Conservation (phyloP, 2,329 filamentous ascomycete species). For the Huntiella savannae region DNA sequence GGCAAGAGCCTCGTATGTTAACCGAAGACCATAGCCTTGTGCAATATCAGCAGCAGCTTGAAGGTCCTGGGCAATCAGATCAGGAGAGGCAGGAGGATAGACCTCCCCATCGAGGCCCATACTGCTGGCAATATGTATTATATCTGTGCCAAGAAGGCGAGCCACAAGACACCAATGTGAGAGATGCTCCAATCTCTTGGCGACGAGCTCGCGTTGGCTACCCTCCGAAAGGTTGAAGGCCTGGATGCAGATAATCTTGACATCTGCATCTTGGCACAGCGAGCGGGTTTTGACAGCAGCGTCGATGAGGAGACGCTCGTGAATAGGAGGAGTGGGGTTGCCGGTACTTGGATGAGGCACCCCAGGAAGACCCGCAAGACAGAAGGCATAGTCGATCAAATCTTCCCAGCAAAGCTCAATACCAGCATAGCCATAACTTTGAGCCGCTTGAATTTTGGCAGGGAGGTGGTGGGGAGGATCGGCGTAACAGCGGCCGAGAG, state of each 20-base stretch:
- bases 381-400: constrained; percentile 28
- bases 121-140: constrained; percentile 56
- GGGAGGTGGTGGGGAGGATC: constrained; percentile 50
- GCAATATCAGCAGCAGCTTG: constrained; percentile 49
- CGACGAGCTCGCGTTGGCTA: constrained; percentile 38
- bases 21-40: constrained; percentile 35
- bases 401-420: constrained; percentile 69
- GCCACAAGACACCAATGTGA: constrained; percentile 51
- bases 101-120: constrained; percentile 36
- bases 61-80: constrained; percentile 43
- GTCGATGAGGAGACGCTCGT: constrained; percentile 21
- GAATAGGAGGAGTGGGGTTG: constrained; percentile 18
- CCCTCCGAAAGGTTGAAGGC: constrained; percentile 68
- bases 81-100: constrained; percentile 20
- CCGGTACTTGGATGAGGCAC: not conserved
- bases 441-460: constrained; percentile 42
- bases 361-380: no score
- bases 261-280: constrained; percentile 35
- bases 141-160: constrained; percentile 43
- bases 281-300: constrained; percentile 38
- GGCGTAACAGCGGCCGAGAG: constrained; percentile 48
- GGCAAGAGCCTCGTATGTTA: constrained; percentile 55
- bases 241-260: constrained; percentile 49
- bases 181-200: constrained; percentile 39
- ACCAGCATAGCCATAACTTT: constrained; percentile 39